phyloP scores from a whole-genome alignment of 192 early-diverging fungal species.

The Fimicolochytrium jonesii region DNA sequence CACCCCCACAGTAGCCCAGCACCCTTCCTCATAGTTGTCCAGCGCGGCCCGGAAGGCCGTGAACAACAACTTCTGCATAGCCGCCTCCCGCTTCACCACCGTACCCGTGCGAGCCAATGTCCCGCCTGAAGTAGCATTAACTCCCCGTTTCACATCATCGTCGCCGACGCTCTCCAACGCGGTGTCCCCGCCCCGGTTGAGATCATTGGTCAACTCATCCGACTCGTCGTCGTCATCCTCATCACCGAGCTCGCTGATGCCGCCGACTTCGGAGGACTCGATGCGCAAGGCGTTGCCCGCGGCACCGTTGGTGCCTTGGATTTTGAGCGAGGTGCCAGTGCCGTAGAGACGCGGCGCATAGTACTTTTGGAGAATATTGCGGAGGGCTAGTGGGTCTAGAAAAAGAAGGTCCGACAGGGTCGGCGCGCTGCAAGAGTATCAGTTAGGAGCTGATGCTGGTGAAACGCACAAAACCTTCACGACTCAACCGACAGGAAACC shows the following conservation, averaged over 20 bases:
- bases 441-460: too few species aligned
- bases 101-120: not conserved
- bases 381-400: constrained; percentile 21
- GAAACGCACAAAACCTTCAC: not conserved
- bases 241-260: constrained; percentile 2
- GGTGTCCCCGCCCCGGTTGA: not conserved
- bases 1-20: constrained; percentile 15
- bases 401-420: constrained; percentile 17
- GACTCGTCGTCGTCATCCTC: not conserved
- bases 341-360: constrained; percentile 7
- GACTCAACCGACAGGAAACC: too few species aligned
- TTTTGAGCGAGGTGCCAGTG: not conserved
- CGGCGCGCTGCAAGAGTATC: constrained; percentile 11
- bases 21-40: constrained; percentile 24
- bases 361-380: constrained; percentile 8
- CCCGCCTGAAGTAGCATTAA: too few species aligned
- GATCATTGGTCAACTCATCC: too few species aligned
- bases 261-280: constrained; percentile 6
- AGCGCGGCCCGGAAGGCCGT: constrained; percentile 13
- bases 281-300: not conserved
- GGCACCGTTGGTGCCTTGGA: not conserved
- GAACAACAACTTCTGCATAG: constrained; percentile 9
- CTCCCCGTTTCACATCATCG: not conserved
- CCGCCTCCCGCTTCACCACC: constrained; percentile 14
- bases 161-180: not conserved